These are phyloP conservation scores for Cyclospora cayetanensis DNA, from an alignment of 169 alveolate genomes.

Conservation along the genomic window DNA sequence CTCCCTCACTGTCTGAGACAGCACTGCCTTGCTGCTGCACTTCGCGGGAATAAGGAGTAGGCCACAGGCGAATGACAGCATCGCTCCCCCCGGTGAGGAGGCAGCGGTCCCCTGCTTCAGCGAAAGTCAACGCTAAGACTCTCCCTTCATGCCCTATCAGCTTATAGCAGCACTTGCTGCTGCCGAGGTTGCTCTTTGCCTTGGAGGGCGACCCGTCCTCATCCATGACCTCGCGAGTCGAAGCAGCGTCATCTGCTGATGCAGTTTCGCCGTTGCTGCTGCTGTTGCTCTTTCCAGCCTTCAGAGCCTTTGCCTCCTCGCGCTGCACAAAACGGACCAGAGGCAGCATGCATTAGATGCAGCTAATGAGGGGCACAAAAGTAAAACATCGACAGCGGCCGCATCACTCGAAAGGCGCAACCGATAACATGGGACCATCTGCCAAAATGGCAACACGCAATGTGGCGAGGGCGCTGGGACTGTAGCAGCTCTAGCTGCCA, in stretches of 20 bases:
- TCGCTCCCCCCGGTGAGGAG: conserved; percentile 63
- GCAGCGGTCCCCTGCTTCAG: conserved; percentile 50
- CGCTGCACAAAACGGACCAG: not conserved
- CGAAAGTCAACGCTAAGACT: conserved; percentile 44
- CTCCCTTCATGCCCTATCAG: conserved; percentile 59
- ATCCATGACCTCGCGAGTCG: not conserved
- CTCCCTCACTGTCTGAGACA: not conserved
- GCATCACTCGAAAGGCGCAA: too few species aligned
- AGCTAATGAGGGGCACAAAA: too few species aligned
- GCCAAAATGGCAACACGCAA: too few species aligned
- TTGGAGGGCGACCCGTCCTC: not conserved
- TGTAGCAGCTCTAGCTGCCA: not conserved
- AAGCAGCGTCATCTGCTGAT: not conserved
- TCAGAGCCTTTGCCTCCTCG: conserved; percentile 40
- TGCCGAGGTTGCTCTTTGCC: not conserved
- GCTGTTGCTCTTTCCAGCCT: not conserved
- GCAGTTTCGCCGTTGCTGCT: not conserved
- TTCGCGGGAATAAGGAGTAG: conserved; percentile 3
- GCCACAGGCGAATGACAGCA: conserved; percentile 56
- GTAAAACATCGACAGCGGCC: not conserved
- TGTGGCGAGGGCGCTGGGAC: too few species aligned
- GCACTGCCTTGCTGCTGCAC: conserved; percentile 2
- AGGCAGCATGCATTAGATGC: too few species aligned
- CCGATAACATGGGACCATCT: too few species aligned
- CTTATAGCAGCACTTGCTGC: not conserved